phyloP scores from a whole-genome alignment of 176 grass and related monocot species.

The Aegilops bicornis region DNA sequence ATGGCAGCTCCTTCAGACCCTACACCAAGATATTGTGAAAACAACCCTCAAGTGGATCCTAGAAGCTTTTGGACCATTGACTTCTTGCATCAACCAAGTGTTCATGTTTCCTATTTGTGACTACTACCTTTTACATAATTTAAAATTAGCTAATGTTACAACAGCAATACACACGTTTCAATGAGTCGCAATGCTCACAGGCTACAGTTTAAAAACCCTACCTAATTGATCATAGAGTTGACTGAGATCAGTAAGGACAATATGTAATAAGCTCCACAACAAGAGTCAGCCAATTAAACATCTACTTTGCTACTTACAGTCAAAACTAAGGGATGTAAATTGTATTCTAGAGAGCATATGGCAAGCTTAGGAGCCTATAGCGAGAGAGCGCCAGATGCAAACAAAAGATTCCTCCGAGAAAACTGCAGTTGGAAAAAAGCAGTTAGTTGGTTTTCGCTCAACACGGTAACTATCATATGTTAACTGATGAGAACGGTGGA shows the following conservation, averaged over 20 bases:
- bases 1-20: neutral
- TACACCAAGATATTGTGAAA: neutral
- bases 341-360: slow-evolving; percentile 27
- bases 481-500: too few species aligned
- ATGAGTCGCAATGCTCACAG: neutral
- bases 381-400: slow-evolving; percentile 75
- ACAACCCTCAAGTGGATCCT: neutral
- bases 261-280: slow-evolving; percentile 3
- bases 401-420: slow-evolving; percentile 90
- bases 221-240: neutral
- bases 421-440: slow-evolving; percentile 53
- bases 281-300: neutral
- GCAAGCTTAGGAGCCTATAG: slow-evolving; percentile 34
- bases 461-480: neutral
- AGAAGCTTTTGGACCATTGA: neutral
- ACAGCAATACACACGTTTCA: neutral
- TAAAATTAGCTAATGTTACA: slow-evolving; percentile 34
- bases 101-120: neutral
- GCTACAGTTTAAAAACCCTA: neutral
- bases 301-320: neutral
- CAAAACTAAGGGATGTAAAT: slow-evolving; percentile 3
- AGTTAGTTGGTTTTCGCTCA: slow-evolving; percentile 2
- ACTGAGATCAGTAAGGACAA: slow-evolving; percentile 10
- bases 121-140: neutral
- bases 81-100: neutral